These are phyloP conservation scores for Xylaria sp. DNA, from an alignment of 2,329 filamentous ascomycete species.

Conservation along the genomic window DNA sequence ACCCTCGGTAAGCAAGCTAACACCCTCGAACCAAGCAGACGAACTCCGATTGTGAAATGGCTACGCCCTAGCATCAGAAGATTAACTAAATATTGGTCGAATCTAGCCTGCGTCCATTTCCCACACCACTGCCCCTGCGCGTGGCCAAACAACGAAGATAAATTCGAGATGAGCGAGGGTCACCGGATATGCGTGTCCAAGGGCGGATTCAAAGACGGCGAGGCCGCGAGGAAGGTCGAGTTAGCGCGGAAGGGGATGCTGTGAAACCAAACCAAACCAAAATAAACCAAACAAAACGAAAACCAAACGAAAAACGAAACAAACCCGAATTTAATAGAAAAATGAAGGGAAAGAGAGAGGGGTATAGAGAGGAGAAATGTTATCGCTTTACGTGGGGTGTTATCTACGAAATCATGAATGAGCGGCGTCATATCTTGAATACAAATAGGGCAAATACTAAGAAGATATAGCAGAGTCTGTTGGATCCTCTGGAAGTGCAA, in stretches of 20 bases:
- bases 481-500: too few species aligned
- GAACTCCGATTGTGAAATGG: too few species aligned
- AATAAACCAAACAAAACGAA: too few species aligned
- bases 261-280: conserved; percentile 49
- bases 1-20: conserved; percentile 71
- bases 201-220: conserved; percentile 77
- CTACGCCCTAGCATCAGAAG: too few species aligned
- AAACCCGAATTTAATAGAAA: too few species aligned
- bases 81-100: conserved; percentile 7
- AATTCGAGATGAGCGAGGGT: conserved; percentile 78
- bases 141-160: conserved; percentile 80
- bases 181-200: conserved; percentile 79
- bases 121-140: conserved; percentile 97
- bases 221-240: conserved; percentile 80
- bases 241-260: conserved; percentile 82
- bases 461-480: conserved; percentile 3
- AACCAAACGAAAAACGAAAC: too few species aligned
- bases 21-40: too few species aligned
- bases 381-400: too few species aligned
- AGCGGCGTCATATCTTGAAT: conserved; percentile 14
- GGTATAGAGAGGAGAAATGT: too few species aligned
- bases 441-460: not conserved
- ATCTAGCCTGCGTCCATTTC: conserved; percentile 85
- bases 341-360: too few species aligned
- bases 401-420: conserved; percentile 9